Base-by-base conservation (phyloP, 352 stramenopile genomes). In the Blastocystis sp. region DNA sequence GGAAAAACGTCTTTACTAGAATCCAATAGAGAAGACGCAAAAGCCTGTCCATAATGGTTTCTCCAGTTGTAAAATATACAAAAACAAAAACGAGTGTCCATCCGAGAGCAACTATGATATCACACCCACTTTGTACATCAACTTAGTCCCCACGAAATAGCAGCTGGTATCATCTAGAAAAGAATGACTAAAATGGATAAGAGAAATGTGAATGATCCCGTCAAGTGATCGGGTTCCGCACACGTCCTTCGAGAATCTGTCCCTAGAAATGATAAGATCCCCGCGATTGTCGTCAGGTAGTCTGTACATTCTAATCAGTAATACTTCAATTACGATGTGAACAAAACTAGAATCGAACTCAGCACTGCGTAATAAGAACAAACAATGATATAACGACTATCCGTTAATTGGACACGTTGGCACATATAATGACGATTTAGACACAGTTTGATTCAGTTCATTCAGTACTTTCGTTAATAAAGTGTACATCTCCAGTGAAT, bases 31-130 rank as follows among this genome's bases (percentile, higher is more conserved):
- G 42, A 54, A 78, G 5, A 11, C 43, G 16, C 21, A 87, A 35
- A 11, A 87, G 19, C 49, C 63, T 87, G 42, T 87, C 77, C 27
- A 87, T 87, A 74, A 77, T 77, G 3, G 57, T 87, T 59, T 87
- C 59, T 75, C 77, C 77, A 49, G 42, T 87, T 14, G 59, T 87
- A 16, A 78, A 57, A 27, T 66, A 77, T 32, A 87, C 37, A 43
- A 74, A 77, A 3, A 63, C 42, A 42, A 75, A 87, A 29, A 87
- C 71, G 12, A 83, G 71, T 14, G 71, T 65, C 71, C 71, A 83
- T 52, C 71, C 71, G 19, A 83, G 21, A 0, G 46, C 24, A 43
- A 83, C 71, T 83, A 83, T 16, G 4, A 4, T 9, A 27, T 66
- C 29, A 24, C 29, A 24, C 71, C 12, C 29, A 74, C 14, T 19